Evolutionary conservation across 176 grass and related monocot species (phyloP), one percentile per base, ranked within the genome.

Genomic region (Avena sativa): DNA sequence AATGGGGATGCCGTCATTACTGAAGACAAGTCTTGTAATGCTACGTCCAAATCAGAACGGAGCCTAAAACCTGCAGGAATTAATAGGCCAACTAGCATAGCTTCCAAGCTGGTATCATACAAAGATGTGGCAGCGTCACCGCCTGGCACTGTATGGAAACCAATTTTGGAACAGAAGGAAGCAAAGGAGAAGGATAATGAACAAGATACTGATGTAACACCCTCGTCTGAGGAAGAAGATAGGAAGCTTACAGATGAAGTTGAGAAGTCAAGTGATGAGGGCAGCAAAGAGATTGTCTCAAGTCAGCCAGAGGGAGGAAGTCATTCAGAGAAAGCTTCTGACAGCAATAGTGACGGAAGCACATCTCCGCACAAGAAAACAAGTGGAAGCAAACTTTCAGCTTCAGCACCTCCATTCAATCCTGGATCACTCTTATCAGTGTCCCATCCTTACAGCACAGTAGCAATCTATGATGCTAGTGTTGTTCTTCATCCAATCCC

Each of bases 361-460:
- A 87, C 85, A 58, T 85, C 87, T 36, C 79, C 72, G 34, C 13
- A 76, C 20, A 96, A 96, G 77, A 93, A 91, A 79, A 82, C 69
- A 74, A 88, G 70, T 84, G 91, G 89, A 85, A 97, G 97, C 89
- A 99, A 99, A 79, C 92, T 99, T 69, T 99, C 97, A 79, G 97
- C 97, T 85, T 99, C 91, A 67, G 97, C 97, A 6, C 97, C 94
- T 81, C 97, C 97, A 50, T 99, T 99, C 86, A 99, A 94, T 81
- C 97, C 97, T 36, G 87, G 94, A 64, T 94, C 94, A 4, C 76
- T 93, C 8, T 84, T 95, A 55, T 86, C 92, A 12, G 74, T 98
- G 90, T 92, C 89, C 19, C 93, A 94, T 65, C 90, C 94, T 14
- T 93, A 93, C 85, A 93, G 83, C 43, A 72, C 94, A 68, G 82